Evolutionary conservation across 2,329 filamentous ascomycete genomes (phyloP).

Genomic region (Arthrobotrys iridis): DNA sequence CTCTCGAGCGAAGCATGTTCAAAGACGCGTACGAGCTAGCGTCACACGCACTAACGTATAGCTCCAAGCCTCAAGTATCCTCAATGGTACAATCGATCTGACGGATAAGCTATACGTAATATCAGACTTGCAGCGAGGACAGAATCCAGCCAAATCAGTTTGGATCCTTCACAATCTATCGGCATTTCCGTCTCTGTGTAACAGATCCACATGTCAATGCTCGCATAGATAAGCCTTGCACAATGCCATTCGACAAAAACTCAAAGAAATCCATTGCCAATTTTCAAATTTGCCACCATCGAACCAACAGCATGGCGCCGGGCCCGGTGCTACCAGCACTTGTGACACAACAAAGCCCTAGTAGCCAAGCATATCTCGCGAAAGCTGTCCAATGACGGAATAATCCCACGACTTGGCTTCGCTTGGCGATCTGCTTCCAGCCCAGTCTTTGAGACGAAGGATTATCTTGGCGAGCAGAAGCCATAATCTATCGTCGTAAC

Average conservation of each 20-base stretch:
- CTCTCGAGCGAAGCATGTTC: no score
- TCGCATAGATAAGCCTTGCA: neutral
- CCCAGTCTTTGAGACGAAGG: constrained; percentile 9
- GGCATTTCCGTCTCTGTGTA: no score
- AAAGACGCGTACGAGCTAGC: no score
- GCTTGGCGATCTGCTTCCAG: constrained; percentile 17
- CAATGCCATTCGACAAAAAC: neutral
- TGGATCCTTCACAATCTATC: no score
- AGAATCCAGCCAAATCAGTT: no score
- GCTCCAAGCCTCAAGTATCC: no score
- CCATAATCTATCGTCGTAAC: neutral
- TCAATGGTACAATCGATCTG: no score
- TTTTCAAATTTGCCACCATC: constrained; percentile 22
- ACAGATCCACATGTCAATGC: no score
- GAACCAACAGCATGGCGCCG: constrained; percentile 16
- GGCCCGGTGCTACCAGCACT: constrained; percentile 17
- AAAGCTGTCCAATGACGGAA: neutral
- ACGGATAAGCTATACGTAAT: no score
- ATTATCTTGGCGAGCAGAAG: constrained; percentile 32
- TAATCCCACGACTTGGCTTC: neutral
- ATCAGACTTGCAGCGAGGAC: no score
- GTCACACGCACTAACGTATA: no score
- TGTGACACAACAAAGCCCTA: constrained; percentile 19
- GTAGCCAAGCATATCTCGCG: constrained; percentile 9
- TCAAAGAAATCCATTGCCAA: neutral